A percentile compares a stretch with the other conserved stretches of the same genome.
phyloP scores from a whole-genome alignment of 1,139 yeast species.

The Zygoascus meyerae region DNA sequence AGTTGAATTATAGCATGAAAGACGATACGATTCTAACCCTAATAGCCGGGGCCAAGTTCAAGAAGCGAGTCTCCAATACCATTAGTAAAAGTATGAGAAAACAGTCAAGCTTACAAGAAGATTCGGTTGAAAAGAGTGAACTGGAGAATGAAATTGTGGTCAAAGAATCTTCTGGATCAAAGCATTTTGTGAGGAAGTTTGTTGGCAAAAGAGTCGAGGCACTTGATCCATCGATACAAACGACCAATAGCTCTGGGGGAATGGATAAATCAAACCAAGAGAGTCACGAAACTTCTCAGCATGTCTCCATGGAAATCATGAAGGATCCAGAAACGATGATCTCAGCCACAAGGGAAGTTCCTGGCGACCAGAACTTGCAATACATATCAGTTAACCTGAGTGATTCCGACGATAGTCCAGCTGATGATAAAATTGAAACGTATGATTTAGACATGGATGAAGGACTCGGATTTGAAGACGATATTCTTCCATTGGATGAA shows the following conservation, averaged over 20 bases:
- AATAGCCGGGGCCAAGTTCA: not conserved
- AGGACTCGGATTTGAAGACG: slow-evolving; percentile 35
- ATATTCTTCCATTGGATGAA: slow-evolving; percentile 34
- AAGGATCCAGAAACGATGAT: too few relatives aligned
- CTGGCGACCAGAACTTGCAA: not conserved
- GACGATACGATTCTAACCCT: not conserved
- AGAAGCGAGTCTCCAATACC: not conserved
- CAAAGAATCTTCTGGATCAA: not conserved
- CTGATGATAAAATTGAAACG: not conserved
- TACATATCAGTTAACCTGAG: slow-evolving; percentile 4
- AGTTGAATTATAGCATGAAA: not conserved
- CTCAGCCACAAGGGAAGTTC: not conserved
- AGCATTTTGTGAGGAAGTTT: not conserved
- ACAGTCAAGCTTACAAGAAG: slow-evolving; percentile 4
- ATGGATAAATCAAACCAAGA: not conserved
- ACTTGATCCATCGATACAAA: not conserved
- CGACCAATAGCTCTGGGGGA: not conserved
- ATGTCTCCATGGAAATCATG: not conserved
- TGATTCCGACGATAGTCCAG: slow-evolving; percentile 3
- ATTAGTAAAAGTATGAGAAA: not conserved
- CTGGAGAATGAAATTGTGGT: not conserved
- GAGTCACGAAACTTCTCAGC: not conserved
- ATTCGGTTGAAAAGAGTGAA: not conserved
- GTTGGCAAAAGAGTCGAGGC: not conserved
- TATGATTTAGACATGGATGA: slow-evolving; percentile 26